These are phyloP conservation scores for Tuber calosporum DNA, from an alignment of 495 filamentous ascomycete genomes.

Conservation along the genomic window DNA sequence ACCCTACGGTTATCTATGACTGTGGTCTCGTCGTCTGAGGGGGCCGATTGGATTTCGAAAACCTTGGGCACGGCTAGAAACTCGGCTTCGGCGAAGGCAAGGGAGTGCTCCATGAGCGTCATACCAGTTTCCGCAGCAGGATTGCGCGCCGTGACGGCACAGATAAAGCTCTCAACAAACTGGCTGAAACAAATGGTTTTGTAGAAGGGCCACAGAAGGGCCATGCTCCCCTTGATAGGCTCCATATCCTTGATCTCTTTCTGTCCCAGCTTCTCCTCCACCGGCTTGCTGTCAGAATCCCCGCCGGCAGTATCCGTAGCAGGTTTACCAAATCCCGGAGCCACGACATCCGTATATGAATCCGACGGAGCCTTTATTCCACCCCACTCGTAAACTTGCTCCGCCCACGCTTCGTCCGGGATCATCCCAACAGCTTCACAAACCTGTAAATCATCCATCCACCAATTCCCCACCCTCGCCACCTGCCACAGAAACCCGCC, in stretches of 20 bases:
- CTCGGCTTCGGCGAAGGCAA: slow-evolving; percentile 94
- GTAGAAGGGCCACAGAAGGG: slow-evolving; percentile 82
- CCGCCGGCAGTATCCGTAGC: slow-evolving; percentile 56
- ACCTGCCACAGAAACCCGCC: slow-evolving; percentile 35
- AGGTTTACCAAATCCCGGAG: not conserved
- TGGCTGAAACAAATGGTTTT: slow-evolving; percentile 72
- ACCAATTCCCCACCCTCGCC: slow-evolving; percentile 31
- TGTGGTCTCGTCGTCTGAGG: slow-evolving; percentile 4
- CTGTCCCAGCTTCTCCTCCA: slow-evolving; percentile 43
- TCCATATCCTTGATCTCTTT: slow-evolving; percentile 46
- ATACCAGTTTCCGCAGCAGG: slow-evolving; percentile 83
- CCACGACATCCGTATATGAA: not conserved
- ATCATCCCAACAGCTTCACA: slow-evolving; percentile 39
- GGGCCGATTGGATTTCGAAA: slow-evolving; percentile 21
- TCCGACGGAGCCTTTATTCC: slow-evolving; percentile 20
- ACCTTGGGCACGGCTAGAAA: slow-evolving; percentile 44
- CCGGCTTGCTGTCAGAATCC: slow-evolving; percentile 58
- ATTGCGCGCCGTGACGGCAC: slow-evolving; percentile 77
- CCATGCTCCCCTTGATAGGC: slow-evolving; percentile 62
- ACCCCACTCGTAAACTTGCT: slow-evolving; percentile 25
- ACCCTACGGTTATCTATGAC: slow-evolving; percentile 32
- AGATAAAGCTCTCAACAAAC: slow-evolving; percentile 78
- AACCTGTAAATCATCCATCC: slow-evolving; percentile 31
- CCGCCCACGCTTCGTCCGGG: slow-evolving; percentile 29
- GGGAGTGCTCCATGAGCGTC: slow-evolving; percentile 92